Percentiles rank a stretch among this genome's conserved stretches.
phyloP scores from a whole-genome alignment of 2,329 filamentous ascomycete genomes.

The Tolypocladium guangdongense region DNA sequence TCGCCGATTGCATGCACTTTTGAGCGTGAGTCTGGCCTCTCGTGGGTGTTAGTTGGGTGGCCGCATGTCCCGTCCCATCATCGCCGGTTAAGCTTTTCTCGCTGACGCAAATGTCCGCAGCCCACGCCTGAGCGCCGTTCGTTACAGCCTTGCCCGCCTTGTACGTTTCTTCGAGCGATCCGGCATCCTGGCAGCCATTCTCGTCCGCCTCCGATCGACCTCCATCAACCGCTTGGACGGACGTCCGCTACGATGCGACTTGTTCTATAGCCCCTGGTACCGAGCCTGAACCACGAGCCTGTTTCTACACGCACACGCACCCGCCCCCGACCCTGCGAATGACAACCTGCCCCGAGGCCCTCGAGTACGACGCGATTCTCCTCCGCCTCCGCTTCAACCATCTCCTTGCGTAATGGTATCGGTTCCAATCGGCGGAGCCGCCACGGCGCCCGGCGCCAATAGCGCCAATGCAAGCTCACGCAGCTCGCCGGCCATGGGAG shows the following conservation, averaged over 20 bases:
- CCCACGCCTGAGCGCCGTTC: background rate
- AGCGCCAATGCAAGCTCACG: conserved; percentile 40
- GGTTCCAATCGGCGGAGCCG: conserved; percentile 25
- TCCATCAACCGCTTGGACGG: background rate
- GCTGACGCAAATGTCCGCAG: background rate
- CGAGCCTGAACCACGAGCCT: background rate
- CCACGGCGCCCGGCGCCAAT: conserved; percentile 21
- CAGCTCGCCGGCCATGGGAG: conserved; percentile 37
- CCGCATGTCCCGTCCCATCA: background rate
- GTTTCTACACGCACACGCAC: background rate
- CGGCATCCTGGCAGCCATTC: background rate
- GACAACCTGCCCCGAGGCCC: background rate
- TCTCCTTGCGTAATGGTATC: conserved; percentile 25
- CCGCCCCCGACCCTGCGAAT: background rate
- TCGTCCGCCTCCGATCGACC: background rate
- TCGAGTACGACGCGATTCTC: conserved; percentile 3
- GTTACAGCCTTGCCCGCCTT: background rate
- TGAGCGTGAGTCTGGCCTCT: conserved; percentile 2
- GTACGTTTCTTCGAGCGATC: background rate
- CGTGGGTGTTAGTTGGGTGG: conserved; percentile 5
- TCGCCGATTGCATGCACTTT: background rate
- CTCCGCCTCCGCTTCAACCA: conserved; percentile 1
- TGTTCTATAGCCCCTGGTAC: conserved; percentile 7
- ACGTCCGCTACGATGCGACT: conserved; percentile 11
- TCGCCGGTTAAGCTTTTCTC: background rate